Base-by-base conservation (phyloP, 2,329 filamentous ascomycete species). In the Aspergillus neoniger region DNA sequence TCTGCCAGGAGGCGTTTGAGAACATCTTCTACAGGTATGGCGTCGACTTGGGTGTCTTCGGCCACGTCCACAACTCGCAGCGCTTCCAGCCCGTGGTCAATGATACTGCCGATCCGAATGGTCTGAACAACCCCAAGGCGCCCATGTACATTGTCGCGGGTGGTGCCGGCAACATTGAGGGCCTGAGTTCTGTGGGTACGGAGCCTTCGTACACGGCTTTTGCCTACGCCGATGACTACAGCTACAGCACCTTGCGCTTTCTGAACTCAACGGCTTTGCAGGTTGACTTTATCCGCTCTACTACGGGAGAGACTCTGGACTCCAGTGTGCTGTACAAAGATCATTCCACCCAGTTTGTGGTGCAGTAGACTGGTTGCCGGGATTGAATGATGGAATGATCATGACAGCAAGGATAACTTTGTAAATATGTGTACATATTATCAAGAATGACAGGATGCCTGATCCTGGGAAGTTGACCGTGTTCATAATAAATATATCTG, bases 51-150 rank as follows among this genome's bases (percentile, higher is more conserved):
- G 83, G 72, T 25, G 74, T 86, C 6, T 84, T 85, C 63, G 85
- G 84, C 2, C 84, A 87, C 66, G 82, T 85, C 14, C 84, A 86
- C 71, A 85, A 85, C 72, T 81, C 82, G 25, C 83, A 86, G 73
- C 80, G 85, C 1, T 83, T 85, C 64, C 62, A 76, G 2, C 72
- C 72, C 0, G 66, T 72, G 4, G 59, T 65, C 32, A 69, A 74
- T 17, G 65, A 59, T 9, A 67, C 82, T 74, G 69, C 69, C 0
- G 74, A 85, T 68, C 7, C 82, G 63, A 63, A 82, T 59, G 64
- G 70, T 1, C 76, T 83, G 65, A 74, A 81, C 10, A 64, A 82
- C 28, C 86, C 86, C 0, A 82, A 83, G 65, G 79, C 71, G 6
- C 83, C 84, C 0, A 80, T 84, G 79, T 87, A 87, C 62, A 82